Evolutionary conservation across 169 alveolate species (phyloP).

Genomic region (Plasmodium relictum): DNA sequence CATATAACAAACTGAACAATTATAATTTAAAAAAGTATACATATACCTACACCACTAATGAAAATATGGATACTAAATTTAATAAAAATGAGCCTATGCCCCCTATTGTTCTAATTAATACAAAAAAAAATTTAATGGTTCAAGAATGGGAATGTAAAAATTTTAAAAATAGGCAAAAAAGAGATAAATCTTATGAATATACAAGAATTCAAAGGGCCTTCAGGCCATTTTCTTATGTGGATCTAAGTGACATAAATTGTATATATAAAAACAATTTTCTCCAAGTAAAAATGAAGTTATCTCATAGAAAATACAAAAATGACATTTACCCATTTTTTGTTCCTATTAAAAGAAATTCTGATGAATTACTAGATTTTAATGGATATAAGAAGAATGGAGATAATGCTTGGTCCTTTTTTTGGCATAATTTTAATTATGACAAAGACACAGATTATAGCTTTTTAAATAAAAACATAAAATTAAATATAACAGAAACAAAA

Average conservation of each 20-base stretch:
- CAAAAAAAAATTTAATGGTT: conserved; percentile 51
- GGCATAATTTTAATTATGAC: conserved; percentile 73
- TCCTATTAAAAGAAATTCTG: conserved; percentile 47
- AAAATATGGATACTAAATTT: conserved; percentile 51
- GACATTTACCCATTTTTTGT: conserved; percentile 62
- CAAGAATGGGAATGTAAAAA: conserved; percentile 75
- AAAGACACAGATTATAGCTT: conserved; percentile 59
- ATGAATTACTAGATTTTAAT: conserved; percentile 57
- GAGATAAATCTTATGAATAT: conserved; percentile 50
- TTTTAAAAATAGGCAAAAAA: conserved; percentile 62
- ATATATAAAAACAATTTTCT: conserved; percentile 63
- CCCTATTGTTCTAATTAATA: conserved; percentile 55
- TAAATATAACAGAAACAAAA: conserved; percentile 66
- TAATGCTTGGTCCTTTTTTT: conserved; percentile 72
- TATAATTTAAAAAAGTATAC: conserved; percentile 53
- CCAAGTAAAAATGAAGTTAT: conserved; percentile 68
- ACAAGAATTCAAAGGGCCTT: conserved; percentile 75
- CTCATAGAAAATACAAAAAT: conserved; percentile 58
- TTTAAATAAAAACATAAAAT: conserved; percentile 57
- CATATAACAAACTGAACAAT: conserved; percentile 55
- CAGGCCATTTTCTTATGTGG: conserved; percentile 65
- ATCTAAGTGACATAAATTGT: conserved; percentile 61
- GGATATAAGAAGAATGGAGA: conserved; percentile 71
- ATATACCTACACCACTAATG: conserved; percentile 57
- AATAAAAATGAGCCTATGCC: conserved; percentile 71